phyloP scores from a whole-genome alignment of 768 basidiomycete genomes.

The Asterophora lycoperdoides region DNA sequence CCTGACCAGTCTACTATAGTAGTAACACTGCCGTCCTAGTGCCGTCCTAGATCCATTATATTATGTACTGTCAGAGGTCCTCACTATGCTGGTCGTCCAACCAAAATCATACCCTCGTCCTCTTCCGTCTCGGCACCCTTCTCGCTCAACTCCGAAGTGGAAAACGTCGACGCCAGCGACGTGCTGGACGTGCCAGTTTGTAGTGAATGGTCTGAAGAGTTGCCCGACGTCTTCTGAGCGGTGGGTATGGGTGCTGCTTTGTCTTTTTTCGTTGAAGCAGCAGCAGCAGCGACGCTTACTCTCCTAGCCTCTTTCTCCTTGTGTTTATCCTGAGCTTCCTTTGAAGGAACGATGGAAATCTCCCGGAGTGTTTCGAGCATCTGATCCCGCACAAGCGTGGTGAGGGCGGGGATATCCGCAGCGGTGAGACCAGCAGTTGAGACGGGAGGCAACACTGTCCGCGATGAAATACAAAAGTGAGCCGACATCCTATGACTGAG shows the following conservation, averaged over 20 bases:
- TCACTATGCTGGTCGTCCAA: constrained; percentile 50
- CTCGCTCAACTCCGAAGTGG: constrained; percentile 46
- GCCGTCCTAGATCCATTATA: not conserved
- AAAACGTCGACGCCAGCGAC: constrained; percentile 32
- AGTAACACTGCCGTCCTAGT: not conserved
- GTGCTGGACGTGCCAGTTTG: constrained; percentile 25
- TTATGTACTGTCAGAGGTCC: not conserved
- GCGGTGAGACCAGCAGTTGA: constrained; percentile 66
- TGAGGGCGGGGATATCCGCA: constrained; percentile 66
- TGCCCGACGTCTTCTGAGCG: not conserved
- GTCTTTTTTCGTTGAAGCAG: not conserved
- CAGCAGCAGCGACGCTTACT: constrained; percentile 1
- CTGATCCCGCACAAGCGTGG: constrained; percentile 60
- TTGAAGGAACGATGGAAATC: constrained; percentile 55
- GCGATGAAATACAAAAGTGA: not conserved
- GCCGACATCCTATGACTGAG: not conserved
- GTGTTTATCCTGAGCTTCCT: constrained; percentile 4
- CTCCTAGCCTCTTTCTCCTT: constrained; percentile 7
- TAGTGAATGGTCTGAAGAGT: not conserved
- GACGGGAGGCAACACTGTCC: constrained; percentile 85
- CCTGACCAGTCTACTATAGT: constrained; percentile 1
- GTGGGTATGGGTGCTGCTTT: not conserved
- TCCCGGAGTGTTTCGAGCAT: constrained; percentile 80
- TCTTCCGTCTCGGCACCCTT: constrained; percentile 74
- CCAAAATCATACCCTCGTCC: constrained; percentile 79